Conservation (phyloP, 495 filamentous ascomycete genomes). For the Thermothielavioides terrestris region DNA sequence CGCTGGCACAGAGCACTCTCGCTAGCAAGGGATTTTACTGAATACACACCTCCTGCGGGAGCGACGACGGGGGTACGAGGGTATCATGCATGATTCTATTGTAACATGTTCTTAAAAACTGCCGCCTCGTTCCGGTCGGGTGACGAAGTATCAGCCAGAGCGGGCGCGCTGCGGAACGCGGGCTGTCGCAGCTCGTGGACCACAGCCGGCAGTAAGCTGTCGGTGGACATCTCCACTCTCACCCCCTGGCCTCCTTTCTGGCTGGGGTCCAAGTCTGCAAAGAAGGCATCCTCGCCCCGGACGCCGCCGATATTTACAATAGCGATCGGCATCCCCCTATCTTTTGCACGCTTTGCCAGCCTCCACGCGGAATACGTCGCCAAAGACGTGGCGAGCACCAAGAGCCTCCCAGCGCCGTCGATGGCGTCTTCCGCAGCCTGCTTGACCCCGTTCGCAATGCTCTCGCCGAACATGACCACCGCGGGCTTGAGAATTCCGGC, state of each 20-base stretch:
- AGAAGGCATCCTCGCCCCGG: slow-evolving; percentile 66
- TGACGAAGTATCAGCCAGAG: neutral
- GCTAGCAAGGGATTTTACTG: slow-evolving; percentile 36
- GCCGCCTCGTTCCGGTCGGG: slow-evolving; percentile 7
- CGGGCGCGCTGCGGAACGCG: neutral
- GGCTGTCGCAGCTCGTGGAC: slow-evolving; percentile 33
- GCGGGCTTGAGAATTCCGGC: slow-evolving; percentile 83
- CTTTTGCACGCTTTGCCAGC: slow-evolving; percentile 71
- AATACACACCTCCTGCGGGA: neutral
- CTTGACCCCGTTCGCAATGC: slow-evolving; percentile 59
- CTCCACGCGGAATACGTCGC: slow-evolving; percentile 95
- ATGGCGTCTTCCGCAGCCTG: slow-evolving; percentile 69
- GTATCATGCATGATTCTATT: slow-evolving; percentile 28
- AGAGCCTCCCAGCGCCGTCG: slow-evolving; percentile 60
- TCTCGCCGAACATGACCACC: slow-evolving; percentile 95
- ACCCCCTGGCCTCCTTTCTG: slow-evolving; percentile 42
- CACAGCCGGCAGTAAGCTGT: slow-evolving; percentile 46
- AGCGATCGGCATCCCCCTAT: slow-evolving; percentile 74
- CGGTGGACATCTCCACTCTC: slow-evolving; percentile 46
- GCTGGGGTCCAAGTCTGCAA: slow-evolving; percentile 39
- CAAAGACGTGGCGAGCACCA: slow-evolving; percentile 80
- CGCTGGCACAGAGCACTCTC: slow-evolving; percentile 8
- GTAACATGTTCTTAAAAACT: slow-evolving; percentile 46
- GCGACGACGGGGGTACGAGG: no score
- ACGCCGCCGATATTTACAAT: slow-evolving; percentile 79